A percentile compares a stretch with the other conserved stretches of the same genome.
Conservation (phyloP, 495 filamentous ascomycete species). For the Hypoxylon subgilvum region DNA sequence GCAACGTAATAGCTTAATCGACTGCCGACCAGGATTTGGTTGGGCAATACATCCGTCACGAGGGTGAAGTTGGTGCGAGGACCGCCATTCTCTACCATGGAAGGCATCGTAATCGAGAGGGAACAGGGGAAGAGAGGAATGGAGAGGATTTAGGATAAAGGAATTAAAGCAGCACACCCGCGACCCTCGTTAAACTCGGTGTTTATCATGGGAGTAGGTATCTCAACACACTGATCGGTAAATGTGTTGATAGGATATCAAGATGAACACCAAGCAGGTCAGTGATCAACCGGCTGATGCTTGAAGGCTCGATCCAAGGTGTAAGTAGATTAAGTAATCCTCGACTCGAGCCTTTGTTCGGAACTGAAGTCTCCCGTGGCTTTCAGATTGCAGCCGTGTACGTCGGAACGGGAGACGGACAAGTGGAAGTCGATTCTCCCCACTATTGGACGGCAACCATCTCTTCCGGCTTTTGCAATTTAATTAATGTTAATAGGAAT, state of each 20-base stretch:
- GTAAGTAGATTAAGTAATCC: not conserved
- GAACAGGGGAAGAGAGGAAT: not conserved
- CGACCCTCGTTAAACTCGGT: conserved; percentile 1
- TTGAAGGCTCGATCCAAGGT: conserved; percentile 5
- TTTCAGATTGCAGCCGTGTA: not conserved
- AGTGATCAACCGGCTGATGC: not conserved
- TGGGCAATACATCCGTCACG: conserved; percentile 22
- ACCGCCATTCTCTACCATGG: conserved; percentile 31
- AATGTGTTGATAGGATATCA: not conserved
- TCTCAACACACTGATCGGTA: not conserved
- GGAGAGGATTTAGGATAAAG: conserved; percentile 12
- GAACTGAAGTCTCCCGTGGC: not conserved
- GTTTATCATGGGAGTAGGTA: conserved; percentile 16
- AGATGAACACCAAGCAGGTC: not conserved
- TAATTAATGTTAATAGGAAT: conserved; percentile 7
- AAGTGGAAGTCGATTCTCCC: not conserved
- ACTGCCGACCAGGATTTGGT: conserved; percentile 24
- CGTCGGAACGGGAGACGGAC: conserved; percentile 3
- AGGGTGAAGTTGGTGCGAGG: conserved; percentile 32
- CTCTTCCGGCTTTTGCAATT: conserved; percentile 19
- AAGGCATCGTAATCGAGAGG: conserved; percentile 24
- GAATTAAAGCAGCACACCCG: conserved; percentile 1
- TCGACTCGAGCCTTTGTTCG: not conserved
- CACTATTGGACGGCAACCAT: conserved; percentile 20
- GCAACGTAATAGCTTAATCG: conserved; percentile 43